Conservation (phyloP, 192 early-diverging fungal species). For the Radiomyces spectabilis region DNA sequence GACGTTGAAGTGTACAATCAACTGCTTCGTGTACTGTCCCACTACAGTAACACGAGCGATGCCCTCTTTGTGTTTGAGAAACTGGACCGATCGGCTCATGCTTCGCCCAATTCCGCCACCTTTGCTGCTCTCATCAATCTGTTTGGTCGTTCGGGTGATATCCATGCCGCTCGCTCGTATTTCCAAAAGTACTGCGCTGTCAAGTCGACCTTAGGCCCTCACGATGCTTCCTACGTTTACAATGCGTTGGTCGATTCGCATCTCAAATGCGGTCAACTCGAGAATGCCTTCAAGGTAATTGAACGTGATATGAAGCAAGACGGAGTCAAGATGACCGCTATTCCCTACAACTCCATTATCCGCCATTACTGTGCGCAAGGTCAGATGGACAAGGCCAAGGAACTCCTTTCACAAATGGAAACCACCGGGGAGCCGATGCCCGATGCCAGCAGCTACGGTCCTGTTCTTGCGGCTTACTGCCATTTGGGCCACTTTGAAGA, state of each 20-base stretch:
- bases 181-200: slow-evolving; percentile 17
- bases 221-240: slow-evolving; percentile 27
- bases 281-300: slow-evolving; percentile 21
- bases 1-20: slow-evolving; percentile 30
- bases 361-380: slow-evolving; percentile 19
- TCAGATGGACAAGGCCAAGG: slow-evolving; percentile 11
- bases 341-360: slow-evolving; percentile 27
- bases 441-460: slow-evolving; percentile 26
- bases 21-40: slow-evolving; percentile 24
- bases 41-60: slow-evolving; percentile 24
- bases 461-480: slow-evolving; percentile 17
- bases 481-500: slow-evolving; percentile 3
- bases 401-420: slow-evolving; percentile 9
- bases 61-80: slow-evolving; percentile 19
- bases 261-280: slow-evolving; percentile 22
- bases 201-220: background rate
- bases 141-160: slow-evolving; percentile 29
- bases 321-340: slow-evolving; percentile 14
- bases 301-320: slow-evolving; percentile 15
- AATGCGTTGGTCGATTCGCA: slow-evolving; percentile 30
- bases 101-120: slow-evolving; percentile 40
- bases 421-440: slow-evolving; percentile 13
- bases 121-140: slow-evolving; percentile 50
- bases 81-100: slow-evolving; percentile 9
- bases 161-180: slow-evolving; percentile 13